phyloP scores from a whole-genome alignment of 1,284 basidiomycete genomes.

The Boletellus dicymbophilus region DNA sequence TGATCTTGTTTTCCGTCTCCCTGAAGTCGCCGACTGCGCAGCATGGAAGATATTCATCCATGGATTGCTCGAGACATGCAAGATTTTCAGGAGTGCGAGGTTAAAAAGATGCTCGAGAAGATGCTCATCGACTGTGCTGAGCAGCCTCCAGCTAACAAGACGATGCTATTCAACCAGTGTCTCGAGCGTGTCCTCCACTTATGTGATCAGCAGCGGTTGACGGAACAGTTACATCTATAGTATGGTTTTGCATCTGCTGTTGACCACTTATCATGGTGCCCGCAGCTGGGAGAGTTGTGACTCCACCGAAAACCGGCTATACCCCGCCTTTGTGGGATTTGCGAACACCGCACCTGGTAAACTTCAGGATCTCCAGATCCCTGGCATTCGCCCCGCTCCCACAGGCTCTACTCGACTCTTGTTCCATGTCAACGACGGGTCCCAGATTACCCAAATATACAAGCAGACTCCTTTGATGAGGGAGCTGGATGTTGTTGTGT shows the following conservation, averaged over 20 bases:
- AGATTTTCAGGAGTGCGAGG: not conserved
- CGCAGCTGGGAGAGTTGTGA: not conserved
- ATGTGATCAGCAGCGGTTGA: not conserved
- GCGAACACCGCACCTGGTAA: not conserved
- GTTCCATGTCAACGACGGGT: not conserved
- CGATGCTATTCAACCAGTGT: not conserved
- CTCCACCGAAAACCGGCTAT: not conserved
- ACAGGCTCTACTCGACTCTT: not conserved
- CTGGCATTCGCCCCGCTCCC: not conserved
- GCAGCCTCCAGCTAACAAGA: not conserved
- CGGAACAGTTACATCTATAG: no score
- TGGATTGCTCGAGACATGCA: not conserved
- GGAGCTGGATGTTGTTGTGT: not conserved
- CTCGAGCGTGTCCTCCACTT: not conserved
- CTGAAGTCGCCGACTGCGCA: no score
- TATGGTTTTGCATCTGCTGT: no score
- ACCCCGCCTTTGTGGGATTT: not conserved
- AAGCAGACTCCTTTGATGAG: not conserved
- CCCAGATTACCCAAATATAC: not conserved
- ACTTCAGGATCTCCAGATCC: not conserved
- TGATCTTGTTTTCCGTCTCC: no score
- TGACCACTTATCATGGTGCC: not conserved
- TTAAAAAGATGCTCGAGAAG: not conserved
- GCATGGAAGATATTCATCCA: not conserved
- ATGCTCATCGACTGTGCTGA: not conserved